Percentiles rank a stretch among this genome's conserved stretches.
phyloP scores from a whole-genome alignment of 1,284 basidiomycete species.

The Meripilus lineatus region DNA sequence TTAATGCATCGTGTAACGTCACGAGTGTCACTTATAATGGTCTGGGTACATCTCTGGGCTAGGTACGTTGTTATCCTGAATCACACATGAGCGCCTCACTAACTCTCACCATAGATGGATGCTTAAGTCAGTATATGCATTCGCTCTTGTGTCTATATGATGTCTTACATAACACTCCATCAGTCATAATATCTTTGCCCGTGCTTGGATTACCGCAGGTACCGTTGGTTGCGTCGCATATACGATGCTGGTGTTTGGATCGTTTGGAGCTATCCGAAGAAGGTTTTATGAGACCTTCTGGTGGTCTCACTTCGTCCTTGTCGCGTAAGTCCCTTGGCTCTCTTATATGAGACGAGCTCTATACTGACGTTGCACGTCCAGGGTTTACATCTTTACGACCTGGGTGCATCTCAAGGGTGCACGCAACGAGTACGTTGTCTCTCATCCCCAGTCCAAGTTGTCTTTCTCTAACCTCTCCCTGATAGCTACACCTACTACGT shows the following conservation, averaged over 20 bases:
- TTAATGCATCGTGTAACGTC: slow-evolving; percentile 24
- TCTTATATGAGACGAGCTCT: too few relatives aligned
- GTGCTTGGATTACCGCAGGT: slow-evolving; percentile 4
- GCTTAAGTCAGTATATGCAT: too few relatives aligned
- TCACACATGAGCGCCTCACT: slow-evolving; percentile 1
- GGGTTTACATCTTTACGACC: background rate
- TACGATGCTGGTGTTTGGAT: slow-evolving; percentile 3
- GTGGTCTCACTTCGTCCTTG: slow-evolving; percentile 34
- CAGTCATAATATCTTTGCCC: background rate
- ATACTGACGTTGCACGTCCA: too few relatives aligned
- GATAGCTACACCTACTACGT: slow-evolving; percentile 19
- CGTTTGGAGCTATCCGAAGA: slow-evolving; percentile 30
- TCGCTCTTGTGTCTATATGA: background rate
- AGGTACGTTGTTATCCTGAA: slow-evolving; percentile 14
- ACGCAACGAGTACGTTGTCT: slow-evolving; percentile 12
- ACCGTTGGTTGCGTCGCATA: background rate
- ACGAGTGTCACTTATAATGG: slow-evolving; percentile 20
- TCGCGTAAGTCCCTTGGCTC: slow-evolving; percentile 26
- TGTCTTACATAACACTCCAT: background rate
- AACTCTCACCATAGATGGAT: background rate
- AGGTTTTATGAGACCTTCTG: slow-evolving; percentile 40
- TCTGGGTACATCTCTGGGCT: slow-evolving; percentile 24
- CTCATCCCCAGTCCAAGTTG: background rate
- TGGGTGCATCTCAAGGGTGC: slow-evolving; percentile 11
- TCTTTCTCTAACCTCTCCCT: background rate